Evolutionary conservation across 2,329 filamentous ascomycete genomes (phyloP).

Genomic region (Ophiostoma perfectum): DNA sequence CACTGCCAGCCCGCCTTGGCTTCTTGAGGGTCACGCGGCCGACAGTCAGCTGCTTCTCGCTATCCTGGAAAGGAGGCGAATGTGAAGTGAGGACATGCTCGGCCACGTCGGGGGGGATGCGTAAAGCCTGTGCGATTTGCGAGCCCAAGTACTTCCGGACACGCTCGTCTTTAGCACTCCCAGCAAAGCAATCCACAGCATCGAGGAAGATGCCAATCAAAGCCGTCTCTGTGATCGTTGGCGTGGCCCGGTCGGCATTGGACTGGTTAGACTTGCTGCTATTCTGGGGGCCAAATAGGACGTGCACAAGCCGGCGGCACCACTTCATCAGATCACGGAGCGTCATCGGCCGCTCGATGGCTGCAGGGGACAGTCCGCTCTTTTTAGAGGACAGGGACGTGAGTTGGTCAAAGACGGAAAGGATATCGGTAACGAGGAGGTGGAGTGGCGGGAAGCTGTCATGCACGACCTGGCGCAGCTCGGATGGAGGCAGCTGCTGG

Average conservation of each 20-base stretch:
- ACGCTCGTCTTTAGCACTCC: slow-evolving; percentile 64
- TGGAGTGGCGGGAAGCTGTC: slow-evolving; percentile 65
- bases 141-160: slow-evolving; percentile 56
- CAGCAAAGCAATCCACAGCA: slow-evolving; percentile 85
- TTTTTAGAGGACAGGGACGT: slow-evolving; percentile 32
- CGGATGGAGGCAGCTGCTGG: slow-evolving; percentile 57
- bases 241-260: slow-evolving; percentile 41
- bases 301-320: slow-evolving; percentile 68
- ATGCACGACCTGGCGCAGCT: slow-evolving; percentile 69
- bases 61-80: slow-evolving; percentile 63
- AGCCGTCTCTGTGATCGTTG: slow-evolving; percentile 60
- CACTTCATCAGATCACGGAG: slow-evolving; percentile 79
- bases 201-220: slow-evolving; percentile 88
- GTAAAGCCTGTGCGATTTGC: slow-evolving; percentile 78
- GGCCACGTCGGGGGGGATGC: slow-evolving; percentile 74
- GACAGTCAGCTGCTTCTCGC: slow-evolving; percentile 53
- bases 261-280: too few species aligned
- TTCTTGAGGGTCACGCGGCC: slow-evolving; percentile 62
- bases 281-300: slow-evolving; percentile 42
- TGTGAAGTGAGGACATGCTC: slow-evolving; percentile 71
- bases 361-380: slow-evolving; percentile 31
- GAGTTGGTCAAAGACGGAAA: slow-evolving; percentile 54
- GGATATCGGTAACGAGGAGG: slow-evolving; percentile 54
- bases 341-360: slow-evolving; percentile 46
- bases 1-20: slow-evolving; percentile 39